Percentiles rank a stretch among this genome's conserved stretches.
phyloP scores from a whole-genome alignment of 257 asterid genomes.

The Lithospermum erythrorhizon region DNA sequence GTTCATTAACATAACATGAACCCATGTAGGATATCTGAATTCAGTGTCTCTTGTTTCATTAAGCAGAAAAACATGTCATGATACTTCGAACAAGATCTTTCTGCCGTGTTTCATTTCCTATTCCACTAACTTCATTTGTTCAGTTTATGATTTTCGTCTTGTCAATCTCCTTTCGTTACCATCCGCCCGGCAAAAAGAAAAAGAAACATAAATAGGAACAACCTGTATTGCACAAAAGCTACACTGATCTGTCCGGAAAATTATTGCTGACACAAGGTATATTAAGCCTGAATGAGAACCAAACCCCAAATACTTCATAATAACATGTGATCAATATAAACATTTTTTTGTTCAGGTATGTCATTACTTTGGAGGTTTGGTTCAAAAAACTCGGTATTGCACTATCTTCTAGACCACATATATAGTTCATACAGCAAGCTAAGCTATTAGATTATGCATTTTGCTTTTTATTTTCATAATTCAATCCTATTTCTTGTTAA shows the following conservation, averaged over 20 bases:
- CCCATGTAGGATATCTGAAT: neutral
- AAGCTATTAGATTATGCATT: neutral
- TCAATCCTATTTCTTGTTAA: constrained; percentile 14
- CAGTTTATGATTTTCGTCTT: too few relatives aligned
- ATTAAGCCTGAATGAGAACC: neutral
- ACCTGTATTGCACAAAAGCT: neutral
- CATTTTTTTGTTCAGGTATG: neutral
- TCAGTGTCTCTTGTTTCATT: neutral
- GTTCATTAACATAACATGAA: neutral
- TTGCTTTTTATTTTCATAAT: neutral
- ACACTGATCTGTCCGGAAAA: neutral
- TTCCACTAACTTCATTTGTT: neutral
- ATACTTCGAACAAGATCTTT: neutral
- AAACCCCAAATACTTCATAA: neutral
- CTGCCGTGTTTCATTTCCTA: neutral
- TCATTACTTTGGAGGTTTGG: neutral
- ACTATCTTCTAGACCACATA: neutral
- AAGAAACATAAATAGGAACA: neutral
- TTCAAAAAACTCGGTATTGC: neutral
- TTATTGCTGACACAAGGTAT: neutral
- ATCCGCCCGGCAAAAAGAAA: neutral
- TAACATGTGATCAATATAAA: neutral
- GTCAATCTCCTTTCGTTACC: neutral
- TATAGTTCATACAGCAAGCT: neutral
- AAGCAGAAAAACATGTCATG: neutral